phyloP scores from a whole-genome alignment of 2,329 filamentous ascomycete genomes.

The Dactylellina haptotyla region DNA sequence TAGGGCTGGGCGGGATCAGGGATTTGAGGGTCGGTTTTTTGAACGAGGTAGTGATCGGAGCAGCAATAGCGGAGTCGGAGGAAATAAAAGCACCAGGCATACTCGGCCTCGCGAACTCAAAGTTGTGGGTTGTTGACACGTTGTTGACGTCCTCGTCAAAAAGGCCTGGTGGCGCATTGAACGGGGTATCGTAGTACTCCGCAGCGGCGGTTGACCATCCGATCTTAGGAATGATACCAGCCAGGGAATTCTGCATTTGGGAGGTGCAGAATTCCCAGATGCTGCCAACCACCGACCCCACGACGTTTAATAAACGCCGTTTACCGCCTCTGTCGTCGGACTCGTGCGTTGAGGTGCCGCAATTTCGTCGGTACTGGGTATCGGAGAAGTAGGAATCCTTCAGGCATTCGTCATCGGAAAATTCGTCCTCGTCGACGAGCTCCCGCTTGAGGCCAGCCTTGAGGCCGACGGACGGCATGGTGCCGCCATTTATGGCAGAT shows the following conservation, averaged over 20 bases:
- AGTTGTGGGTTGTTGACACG: slow-evolving; percentile 6
- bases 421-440: slow-evolving; percentile 28
- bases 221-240: slow-evolving; percentile 52
- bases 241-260: slow-evolving; percentile 49
- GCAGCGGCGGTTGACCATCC: slow-evolving; percentile 48
- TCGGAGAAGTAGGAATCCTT: slow-evolving; percentile 49
- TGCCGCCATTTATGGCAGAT: slow-evolving; percentile 46
- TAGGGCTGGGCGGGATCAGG: slow-evolving; percentile 43
- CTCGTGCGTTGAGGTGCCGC: slow-evolving; percentile 48
- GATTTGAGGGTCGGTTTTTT: slow-evolving; percentile 44
- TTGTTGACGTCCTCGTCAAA: slow-evolving; percentile 32
- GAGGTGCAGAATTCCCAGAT: slow-evolving; percentile 54
- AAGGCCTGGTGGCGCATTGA: slow-evolving; percentile 47
- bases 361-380: slow-evolving; percentile 42
- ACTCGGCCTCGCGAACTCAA: slow-evolving; percentile 23
- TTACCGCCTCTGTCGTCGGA: slow-evolving; percentile 46
- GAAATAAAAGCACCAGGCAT: slow-evolving; percentile 11
- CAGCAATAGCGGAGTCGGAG: neutral
- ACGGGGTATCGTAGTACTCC: slow-evolving; percentile 51
- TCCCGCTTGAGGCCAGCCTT: slow-evolving; percentile 45
- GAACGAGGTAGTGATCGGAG: slow-evolving; percentile 13
- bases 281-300: slow-evolving; percentile 52
- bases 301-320: slow-evolving; percentile 47
- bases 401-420: slow-evolving; percentile 34
- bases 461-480: slow-evolving; percentile 43